A percentile compares a stretch with the other conserved stretches of the same genome.
Conservation (phyloP, 306 rosid species). For the Gastrolobium bilobum region DNA sequence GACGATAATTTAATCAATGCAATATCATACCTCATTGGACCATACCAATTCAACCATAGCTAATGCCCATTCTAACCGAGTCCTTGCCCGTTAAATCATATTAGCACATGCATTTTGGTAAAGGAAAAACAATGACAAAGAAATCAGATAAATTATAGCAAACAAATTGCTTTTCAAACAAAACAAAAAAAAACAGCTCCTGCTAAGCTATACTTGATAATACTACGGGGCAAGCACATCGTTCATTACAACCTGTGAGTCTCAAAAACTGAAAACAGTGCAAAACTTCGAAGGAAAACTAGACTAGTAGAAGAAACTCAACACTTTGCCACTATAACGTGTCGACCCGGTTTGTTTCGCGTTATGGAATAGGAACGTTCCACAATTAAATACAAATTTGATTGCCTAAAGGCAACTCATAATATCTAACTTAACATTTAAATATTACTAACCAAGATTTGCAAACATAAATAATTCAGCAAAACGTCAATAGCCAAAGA, state of each 20-base stretch:
- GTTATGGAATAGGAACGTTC: no score
- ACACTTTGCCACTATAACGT: slow-evolving; percentile 58
- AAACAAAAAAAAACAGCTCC: slow-evolving; percentile 24
- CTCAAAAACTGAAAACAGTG: slow-evolving; percentile 21
- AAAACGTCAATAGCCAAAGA: no score
- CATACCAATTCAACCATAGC: not conserved
- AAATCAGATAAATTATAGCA: slow-evolving; percentile 7
- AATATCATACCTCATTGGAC: not conserved
- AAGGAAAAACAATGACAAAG: not conserved
- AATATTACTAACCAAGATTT: no score
- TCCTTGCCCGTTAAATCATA: not conserved
- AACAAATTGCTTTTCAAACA: slow-evolving; percentile 39
- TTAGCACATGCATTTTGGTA: not conserved
- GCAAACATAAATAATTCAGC: no score
- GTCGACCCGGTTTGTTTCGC: no score
- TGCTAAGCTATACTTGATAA: slow-evolving; percentile 43
- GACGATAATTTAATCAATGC: not conserved
- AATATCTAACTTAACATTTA: no score
- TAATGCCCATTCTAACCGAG: not conserved
- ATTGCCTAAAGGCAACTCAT: no score
- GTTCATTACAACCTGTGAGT: not conserved
- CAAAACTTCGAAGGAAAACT: slow-evolving; percentile 22
- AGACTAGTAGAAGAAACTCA: slow-evolving; percentile 56
- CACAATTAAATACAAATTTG: no score
- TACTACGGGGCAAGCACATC: slow-evolving; percentile 19